Base-by-base conservation (phyloP, 1,284 basidiomycete genomes). In the Apiotrichum siamense region DNA sequence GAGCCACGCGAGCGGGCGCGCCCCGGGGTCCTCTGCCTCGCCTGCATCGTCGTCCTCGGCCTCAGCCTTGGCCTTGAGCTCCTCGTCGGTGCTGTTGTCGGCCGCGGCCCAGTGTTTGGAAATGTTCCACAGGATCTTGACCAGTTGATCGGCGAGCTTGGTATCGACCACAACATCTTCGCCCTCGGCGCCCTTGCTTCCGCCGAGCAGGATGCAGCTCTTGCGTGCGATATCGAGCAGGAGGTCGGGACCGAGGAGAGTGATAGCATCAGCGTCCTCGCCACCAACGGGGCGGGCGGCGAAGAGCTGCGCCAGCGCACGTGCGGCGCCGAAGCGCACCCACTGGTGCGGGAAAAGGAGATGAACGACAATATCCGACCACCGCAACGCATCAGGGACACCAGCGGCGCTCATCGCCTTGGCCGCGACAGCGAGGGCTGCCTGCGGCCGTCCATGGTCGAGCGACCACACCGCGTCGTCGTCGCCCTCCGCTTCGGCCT, bases 71-170 rank as follows among this genome's bases (percentile, higher is more conserved):
- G 61, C 58, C 17, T 67, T 62, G 5, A 73, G 70, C 13, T 62
- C 69, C 20, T 65, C 69, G 9, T 52, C 63, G 67, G 4, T 61
- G 64, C 38, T 70, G 75, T 50, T 47, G 41, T 46, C 50, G 55
- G 67, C 66, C 39, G 69, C 68, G n/a, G 75, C 81, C 75, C 92
- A 93, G 70, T 83, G 84, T 73, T 89, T 91, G 26, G 87, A 88
- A 27, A 96, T 77, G 66, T 87, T 96, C 65, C 96, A 91, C 15
- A 98, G 73, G 60, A 97, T 92, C 77, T 97, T 97, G 65, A 97
- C 90, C 15, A 91, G 77, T 73, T 97, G 90, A 57, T 96, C 73
- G 49, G 85, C 81, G 17, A 94, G 77, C 4, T 80, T 73, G 35
- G 85, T 84, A 61, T 92, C 88, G 35, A 97, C 75, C 13, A 68